Evolutionary conservation across 2,329 filamentous ascomycete species (phyloP), one percentile per base, ranked within the genome.

Genomic region (Cordyceps cateniannulata): DNA sequence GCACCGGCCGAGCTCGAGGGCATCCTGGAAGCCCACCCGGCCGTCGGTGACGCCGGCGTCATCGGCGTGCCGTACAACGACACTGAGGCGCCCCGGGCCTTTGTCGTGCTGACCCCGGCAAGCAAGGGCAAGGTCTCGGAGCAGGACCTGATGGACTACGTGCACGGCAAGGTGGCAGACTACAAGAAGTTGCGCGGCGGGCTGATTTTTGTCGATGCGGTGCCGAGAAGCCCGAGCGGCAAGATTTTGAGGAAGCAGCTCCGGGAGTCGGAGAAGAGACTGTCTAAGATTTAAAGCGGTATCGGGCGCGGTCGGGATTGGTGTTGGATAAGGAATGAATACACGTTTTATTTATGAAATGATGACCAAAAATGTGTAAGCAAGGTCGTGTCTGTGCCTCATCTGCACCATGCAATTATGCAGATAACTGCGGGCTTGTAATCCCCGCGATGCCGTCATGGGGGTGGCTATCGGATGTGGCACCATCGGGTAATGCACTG

Each of bases 131-230:
- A 66, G 16, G 18, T 71, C 1, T 66, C 69, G 0, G 69, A 66
- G 22, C 62, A 65, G 7, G 70, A 70, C 0, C 52, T 75, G 5
- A 59, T 60, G 8, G 55, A 66, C 1, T 71, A 67, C 52, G 70
- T 73, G 8, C 60, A 64, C 38, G 52, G 48, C 12, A 67, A 65
- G 14, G 70, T 73, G 0, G 79, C 85, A 0, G 76, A 73, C 52
- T 80, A 86, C 67, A 92, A 93, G 72, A 80, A 83, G 66, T 76
- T 91, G 63, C 85, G 84, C 7, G 89, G 88, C 0, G 89, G 89
- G 0, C 81, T 92, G 7, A 70, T 78, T 4, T 89, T 91, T 67
- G 75, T 88, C 1, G 81, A 88, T 24, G 75, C 73, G 1, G 84
- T 92, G 29, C 88, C 88, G 2, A 89, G 89, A 72, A 90, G 87